A percentile compares a stretch with the other conserved stretches of the same genome.
Conservation (phyloP, 1,139 yeast species). For the Zygoascus sp. region DNA sequence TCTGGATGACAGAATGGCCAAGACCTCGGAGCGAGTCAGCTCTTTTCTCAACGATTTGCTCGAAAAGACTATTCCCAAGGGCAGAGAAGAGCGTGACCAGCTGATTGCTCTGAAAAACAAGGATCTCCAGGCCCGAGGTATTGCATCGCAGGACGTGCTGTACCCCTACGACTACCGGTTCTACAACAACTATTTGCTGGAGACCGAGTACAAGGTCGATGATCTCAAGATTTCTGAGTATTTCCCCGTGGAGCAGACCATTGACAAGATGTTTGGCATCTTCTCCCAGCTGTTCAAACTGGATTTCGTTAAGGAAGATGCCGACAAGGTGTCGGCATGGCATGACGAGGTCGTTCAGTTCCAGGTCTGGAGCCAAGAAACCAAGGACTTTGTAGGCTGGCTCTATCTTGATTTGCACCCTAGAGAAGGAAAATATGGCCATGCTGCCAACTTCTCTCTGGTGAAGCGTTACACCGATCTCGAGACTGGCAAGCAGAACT, state of each 20-base stretch:
- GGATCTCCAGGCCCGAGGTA: constrained; percentile 45
- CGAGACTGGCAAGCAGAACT: constrained; percentile 47
- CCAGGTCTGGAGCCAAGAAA: constrained; percentile 65
- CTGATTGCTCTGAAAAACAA: constrained; percentile 51
- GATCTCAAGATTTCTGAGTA: constrained; percentile 67
- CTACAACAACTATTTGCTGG: constrained; percentile 60
- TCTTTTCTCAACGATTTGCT: constrained; percentile 59
- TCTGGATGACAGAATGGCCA: constrained; percentile 78
- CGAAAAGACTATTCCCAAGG: constrained; percentile 54
- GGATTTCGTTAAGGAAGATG: constrained; percentile 53
- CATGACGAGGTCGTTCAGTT: constrained; percentile 73
- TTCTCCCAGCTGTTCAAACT: constrained; percentile 66
- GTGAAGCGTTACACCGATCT: constrained; percentile 52
- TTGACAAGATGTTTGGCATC: constrained; percentile 60
- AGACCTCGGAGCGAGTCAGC: constrained; percentile 54
- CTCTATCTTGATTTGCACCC: constrained; percentile 79
- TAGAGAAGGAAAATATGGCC: constrained; percentile 79
- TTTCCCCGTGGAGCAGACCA: constrained; percentile 69
- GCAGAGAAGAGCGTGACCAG: constrained; percentile 47
- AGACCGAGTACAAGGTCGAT: constrained; percentile 66
- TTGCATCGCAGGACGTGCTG: constrained; percentile 42
- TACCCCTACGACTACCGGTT: constrained; percentile 73
- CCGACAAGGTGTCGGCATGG: constrained; percentile 48
- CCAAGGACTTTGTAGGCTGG: constrained; percentile 64
- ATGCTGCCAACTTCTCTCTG: constrained; percentile 77